Base-by-base conservation (phyloP, 768 basidiomycete species). In the Podaxis sp. region DNA sequence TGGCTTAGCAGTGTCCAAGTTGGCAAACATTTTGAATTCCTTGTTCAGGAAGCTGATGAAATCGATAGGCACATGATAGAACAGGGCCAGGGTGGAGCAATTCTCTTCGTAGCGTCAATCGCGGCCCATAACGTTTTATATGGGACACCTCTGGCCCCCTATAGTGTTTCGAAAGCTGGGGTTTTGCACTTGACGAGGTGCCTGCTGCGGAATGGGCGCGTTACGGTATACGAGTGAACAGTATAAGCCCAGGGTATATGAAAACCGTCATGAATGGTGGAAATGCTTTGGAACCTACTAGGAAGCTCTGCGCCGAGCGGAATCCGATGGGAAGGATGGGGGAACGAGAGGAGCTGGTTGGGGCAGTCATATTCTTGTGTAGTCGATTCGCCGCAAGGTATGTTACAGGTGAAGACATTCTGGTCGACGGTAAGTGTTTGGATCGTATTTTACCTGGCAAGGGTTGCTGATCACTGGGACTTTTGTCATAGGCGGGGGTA, bases 261-360 rank as follows among this genome's bases (percentile, higher is more conserved):
- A 73, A 78, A 48, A 79, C 79, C 2, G 67, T 73, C 52, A 66
- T 79, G 66, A 80, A 78, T 44, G 69, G 71, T 52, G 73, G 73
- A 5, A 67, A 69, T 0, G 70, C 70, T 1, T 64, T 76, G 11
- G 73, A 67, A 16, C 65, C 69, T 9, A 71, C 68, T n/a, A 68
- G 72, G 50, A 63, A 63, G 11, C 68, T 74, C 21, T 80, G 76
- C 77, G 61, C 67, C 2, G 71, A 70, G 35, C 69, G 74, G 53
- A 79, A 71, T 59, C 77, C 76, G 10, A 72, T 78, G 72, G 78
- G 78, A 1, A 68, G 79, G 51, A 77, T 80, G 74, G 78, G 77
- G 0, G 68, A 75, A 53, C 71, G 77, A 4, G 68, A 65, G 7
- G 80, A 82, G 64, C 51, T 80, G 55, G 69, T 68, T 1, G 78